Evolutionary conservation across 345 rosid genomes (phyloP).

Genomic region (Gynandropsis gynandra): DNA sequence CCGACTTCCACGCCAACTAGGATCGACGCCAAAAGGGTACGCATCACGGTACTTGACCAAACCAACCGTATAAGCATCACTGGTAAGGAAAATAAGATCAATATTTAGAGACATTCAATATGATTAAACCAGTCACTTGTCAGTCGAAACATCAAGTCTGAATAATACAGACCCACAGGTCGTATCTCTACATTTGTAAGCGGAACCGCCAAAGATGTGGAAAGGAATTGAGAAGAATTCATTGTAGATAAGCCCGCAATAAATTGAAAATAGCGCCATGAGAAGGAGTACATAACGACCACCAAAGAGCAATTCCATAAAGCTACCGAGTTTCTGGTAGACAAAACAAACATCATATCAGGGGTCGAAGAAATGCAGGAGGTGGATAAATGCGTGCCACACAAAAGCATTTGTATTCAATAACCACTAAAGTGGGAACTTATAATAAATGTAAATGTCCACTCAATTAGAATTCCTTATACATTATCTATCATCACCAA

Average conservation of each 20-base stretch:
- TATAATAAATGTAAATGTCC: background rate
- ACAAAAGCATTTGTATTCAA: background rate
- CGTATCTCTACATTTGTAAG: constrained; percentile 80
- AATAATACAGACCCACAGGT: constrained; percentile 57
- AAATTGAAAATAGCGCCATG: constrained; percentile 89
- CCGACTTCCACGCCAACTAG: constrained; percentile 99
- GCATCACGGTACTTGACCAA: constrained; percentile 72
- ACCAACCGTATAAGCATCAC: constrained; percentile 72
- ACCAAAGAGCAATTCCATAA: constrained; percentile 97
- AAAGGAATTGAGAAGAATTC: constrained; percentile 96
- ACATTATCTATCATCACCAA: background rate
- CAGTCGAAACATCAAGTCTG: constrained; percentile 10
- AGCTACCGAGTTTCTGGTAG: constrained; percentile 94
- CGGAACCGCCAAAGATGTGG: constrained; percentile 90
- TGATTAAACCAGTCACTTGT: constrained; percentile 2
- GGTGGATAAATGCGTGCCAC: background rate
- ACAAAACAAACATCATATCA: constrained; percentile 14
- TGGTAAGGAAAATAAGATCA: constrained; percentile 31
- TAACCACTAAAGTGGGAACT: background rate
- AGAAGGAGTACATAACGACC: constrained; percentile 89
- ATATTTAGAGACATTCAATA: constrained; percentile 9
- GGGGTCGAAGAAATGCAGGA: background rate
- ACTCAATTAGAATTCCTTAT: background rate
- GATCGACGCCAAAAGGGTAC: constrained; percentile 97
- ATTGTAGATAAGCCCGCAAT: constrained; percentile 96